phyloP scores from a whole-genome alignment of 805 yeast genomes.

The Monosporozyma aerobia region DNA sequence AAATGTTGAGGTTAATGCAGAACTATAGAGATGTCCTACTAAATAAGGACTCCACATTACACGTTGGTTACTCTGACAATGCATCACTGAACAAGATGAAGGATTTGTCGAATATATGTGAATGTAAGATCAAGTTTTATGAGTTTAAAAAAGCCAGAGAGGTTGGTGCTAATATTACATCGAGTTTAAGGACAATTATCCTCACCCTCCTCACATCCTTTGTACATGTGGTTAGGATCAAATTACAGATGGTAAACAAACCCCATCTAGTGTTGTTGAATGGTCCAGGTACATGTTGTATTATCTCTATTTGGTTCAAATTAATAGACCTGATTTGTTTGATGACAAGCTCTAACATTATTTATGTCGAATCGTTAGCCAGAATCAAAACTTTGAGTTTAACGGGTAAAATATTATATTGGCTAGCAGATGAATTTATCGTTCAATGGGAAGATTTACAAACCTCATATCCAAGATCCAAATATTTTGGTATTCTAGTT shows the following conservation, averaged over 20 bases:
- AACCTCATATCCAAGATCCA: conserved; percentile 47
- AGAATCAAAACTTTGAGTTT: conserved; percentile 47
- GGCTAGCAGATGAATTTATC: conserved; percentile 64
- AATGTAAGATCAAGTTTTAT: conserved; percentile 13
- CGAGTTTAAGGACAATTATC: conserved; percentile 29
- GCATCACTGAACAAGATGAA: conserved; percentile 34
- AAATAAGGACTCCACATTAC: conserved; percentile 37
- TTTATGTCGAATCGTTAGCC: conserved; percentile 37
- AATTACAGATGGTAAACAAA: conserved; percentile 11
- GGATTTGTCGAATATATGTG: conserved; percentile 6
- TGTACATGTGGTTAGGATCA: conserved; percentile 11
- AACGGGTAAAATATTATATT: conserved; percentile 63
- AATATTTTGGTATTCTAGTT: conserved; percentile 70
- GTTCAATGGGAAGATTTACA: conserved; percentile 81
- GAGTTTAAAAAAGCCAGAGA: conserved; percentile 28
- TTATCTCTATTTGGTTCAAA: conserved; percentile 24
- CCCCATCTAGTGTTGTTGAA: conserved; percentile 31
- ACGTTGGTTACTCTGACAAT: conserved; percentile 27
- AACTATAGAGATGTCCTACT: conserved; percentile 35
- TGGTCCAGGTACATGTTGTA: conserved; percentile 32
- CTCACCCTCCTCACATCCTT: conserved; percentile 25
- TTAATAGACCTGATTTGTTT: conserved; percentile 14
- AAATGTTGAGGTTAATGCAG: conserved; percentile 65
- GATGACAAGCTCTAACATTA: conserved; percentile 51
- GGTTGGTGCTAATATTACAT: conserved; percentile 31